Evolutionary conservation across 2,329 filamentous ascomycete species (phyloP).

Genomic region (Allantophomopsis cytisporea): DNA sequence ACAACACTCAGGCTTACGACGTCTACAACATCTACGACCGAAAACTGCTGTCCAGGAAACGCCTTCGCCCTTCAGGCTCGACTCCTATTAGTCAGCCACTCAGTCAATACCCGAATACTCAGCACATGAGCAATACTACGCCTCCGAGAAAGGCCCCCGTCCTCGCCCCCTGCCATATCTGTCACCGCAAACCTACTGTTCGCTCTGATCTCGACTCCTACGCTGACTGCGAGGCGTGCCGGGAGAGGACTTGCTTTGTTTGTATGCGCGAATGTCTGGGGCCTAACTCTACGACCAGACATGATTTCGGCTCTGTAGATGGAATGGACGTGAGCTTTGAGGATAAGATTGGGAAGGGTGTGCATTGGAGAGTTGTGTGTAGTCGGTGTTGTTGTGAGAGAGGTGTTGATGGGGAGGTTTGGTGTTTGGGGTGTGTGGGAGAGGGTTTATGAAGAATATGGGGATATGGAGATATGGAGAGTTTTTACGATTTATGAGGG

Average conservation of each 20-base stretch:
- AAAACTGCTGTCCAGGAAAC: no score
- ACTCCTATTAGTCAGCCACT: no score
- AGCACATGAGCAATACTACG: no score
- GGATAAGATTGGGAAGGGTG: background rate
- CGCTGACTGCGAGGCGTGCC: constrained; percentile 48
- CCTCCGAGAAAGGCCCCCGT: no score
- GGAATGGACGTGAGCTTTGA: background rate
- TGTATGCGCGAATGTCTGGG: constrained; percentile 51
- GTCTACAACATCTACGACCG: no score
- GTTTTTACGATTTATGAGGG: no score
- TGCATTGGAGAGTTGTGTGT: constrained; percentile 35
- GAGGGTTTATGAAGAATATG: background rate
- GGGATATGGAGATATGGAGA: no score
- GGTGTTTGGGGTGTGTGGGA: constrained; percentile 48
- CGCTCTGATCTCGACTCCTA: constrained; percentile 54
- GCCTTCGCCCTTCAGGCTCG: no score
- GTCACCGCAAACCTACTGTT: constrained; percentile 49
- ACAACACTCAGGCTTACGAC: no score
- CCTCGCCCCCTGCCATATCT: constrained; percentile 46
- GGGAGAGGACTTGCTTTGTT: constrained; percentile 51
- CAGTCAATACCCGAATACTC: no score
- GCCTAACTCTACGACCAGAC: constrained; percentile 14
- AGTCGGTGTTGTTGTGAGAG: constrained; percentile 56
- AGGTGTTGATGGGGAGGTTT: constrained; percentile 48
- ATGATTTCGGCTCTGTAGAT: background rate